Percentiles rank a stretch among this genome's conserved stretches.
These are phyloP conservation scores for Puccinia coronata DNA, from an alignment of 1,284 basidiomycete genomes.

Conservation along the genomic window DNA sequence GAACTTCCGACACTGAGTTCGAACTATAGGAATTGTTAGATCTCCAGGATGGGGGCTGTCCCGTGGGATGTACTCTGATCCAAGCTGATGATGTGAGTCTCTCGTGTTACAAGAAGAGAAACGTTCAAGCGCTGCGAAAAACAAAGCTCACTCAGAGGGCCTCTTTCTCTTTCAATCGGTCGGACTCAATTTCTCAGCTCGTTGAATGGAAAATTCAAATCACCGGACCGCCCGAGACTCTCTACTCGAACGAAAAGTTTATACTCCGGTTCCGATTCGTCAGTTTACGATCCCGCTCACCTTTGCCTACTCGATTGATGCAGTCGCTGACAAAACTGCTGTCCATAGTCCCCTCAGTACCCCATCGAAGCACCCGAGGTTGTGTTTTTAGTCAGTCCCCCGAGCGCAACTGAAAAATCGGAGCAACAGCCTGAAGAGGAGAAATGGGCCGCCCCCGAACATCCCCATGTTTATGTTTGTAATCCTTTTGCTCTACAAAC, in stretches of 20 bases:
- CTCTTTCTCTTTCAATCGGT: background rate
- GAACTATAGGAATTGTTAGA: conserved; percentile 66
- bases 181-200: conserved; percentile 65
- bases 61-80: conserved; percentile 64
- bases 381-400: conserved; percentile 35
- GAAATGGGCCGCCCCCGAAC: conserved; percentile 34
- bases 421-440: conserved; percentile 6
- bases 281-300: background rate
- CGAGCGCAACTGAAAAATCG: background rate
- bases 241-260: conserved; percentile 39
- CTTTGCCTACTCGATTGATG: background rate
- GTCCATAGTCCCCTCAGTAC: conserved; percentile 39
- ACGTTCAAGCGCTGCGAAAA: background rate
- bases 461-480: conserved; percentile 47
- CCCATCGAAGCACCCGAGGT: conserved; percentile 48
- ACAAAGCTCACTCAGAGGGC: background rate
- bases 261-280: conserved; percentile 43
- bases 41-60: conserved; percentile 70
- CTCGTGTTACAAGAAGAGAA: no score
- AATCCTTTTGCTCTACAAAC: background rate
- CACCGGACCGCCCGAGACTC: conserved; percentile 40
- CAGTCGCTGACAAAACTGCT: background rate
- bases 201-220: conserved; percentile 42
- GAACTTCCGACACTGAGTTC: background rate
- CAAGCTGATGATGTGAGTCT: conserved; percentile 40